Evolutionary conservation across 2,329 filamentous ascomycete species (phyloP).

Genomic region (Zasmidium citrigriseum): DNA sequence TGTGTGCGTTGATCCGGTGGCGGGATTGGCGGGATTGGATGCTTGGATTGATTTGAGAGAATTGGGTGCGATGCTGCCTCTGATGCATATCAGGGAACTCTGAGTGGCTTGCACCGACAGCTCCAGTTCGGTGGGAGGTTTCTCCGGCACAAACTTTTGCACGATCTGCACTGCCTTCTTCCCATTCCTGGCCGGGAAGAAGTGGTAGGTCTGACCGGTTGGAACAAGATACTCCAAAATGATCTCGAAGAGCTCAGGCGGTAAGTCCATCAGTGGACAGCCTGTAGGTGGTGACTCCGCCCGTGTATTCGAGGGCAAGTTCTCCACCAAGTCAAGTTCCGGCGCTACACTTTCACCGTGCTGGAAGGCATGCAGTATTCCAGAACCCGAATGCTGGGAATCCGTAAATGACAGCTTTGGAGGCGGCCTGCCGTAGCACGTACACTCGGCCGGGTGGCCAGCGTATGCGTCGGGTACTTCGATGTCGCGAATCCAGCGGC

Average conservation of each 20-base stretch:
- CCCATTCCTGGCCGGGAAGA: conserved; percentile 5
- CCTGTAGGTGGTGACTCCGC: background rate
- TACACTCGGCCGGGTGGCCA: background rate
- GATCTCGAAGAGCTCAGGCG: conserved; percentile 7
- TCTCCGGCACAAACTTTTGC: conserved; percentile 6
- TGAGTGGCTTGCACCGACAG: too few species aligned
- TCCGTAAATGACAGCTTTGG: background rate
- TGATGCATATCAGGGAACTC: background rate
- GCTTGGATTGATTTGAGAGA: background rate
- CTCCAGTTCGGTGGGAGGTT: background rate
- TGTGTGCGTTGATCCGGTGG: conserved; percentile 1
- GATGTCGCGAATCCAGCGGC: conserved; percentile 10
- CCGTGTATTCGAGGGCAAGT: background rate
- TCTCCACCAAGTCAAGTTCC: background rate
- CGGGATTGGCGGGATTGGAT: background rate
- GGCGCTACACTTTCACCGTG: background rate
- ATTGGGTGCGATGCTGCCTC: background rate
- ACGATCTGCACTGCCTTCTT: background rate
- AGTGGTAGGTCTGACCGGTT: conserved; percentile 6
- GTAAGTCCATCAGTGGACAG: conserved; percentile 8
- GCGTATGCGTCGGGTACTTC: background rate
- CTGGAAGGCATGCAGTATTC: background rate
- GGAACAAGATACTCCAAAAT: conserved; percentile 10
- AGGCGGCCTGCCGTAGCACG: background rate
- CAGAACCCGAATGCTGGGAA: too few species aligned